These are phyloP conservation scores for Umbellularia californica DNA, from an alignment of 164 flowering plant genomes.

Conservation along the genomic window DNA sequence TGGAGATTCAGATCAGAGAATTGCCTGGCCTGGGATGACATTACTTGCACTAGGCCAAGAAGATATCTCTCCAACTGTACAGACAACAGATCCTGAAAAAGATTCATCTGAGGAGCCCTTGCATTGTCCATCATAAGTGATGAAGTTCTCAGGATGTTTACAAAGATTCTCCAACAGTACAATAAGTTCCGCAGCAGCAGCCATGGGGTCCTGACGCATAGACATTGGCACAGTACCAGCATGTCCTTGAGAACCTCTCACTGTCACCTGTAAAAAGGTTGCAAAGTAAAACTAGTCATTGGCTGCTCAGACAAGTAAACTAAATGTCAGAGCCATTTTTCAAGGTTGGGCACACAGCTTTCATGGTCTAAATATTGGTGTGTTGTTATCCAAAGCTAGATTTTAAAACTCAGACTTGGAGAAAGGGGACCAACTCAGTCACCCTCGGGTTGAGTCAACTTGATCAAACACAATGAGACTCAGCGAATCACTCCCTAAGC, in stretches of 20 bases:
- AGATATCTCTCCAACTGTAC: conserved; percentile 97
- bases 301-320: not conserved
- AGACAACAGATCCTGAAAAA: conserved; percentile 76
- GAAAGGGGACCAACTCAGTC: too few species aligned
- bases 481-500: too few species aligned
- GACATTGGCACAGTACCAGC: conserved; percentile 99
- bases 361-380: too few species aligned
- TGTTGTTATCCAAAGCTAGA: too few species aligned
- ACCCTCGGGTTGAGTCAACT: too few species aligned
- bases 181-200: conserved; percentile 91
- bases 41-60: conserved; percentile 98
- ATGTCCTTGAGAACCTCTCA: conserved; percentile 95
- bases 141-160: conserved; percentile 58
- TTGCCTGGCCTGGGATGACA: conserved; percentile 98
- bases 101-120: conserved; percentile 36
- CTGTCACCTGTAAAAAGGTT: conserved; percentile 63
- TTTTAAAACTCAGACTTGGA: too few species aligned
- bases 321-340: not conserved
- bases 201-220: conserved; percentile 93
- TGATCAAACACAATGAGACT: too few species aligned
- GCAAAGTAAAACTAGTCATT: conserved; percentile 1
- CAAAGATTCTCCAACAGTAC: conserved; percentile 74
- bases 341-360: not conserved
- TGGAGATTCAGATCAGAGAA: conserved; percentile 7
- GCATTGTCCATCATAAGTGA: conserved; percentile 57